Evolutionary conservation across 768 basidiomycete species (phyloP).

Genomic region (Harrya chromipes): DNA sequence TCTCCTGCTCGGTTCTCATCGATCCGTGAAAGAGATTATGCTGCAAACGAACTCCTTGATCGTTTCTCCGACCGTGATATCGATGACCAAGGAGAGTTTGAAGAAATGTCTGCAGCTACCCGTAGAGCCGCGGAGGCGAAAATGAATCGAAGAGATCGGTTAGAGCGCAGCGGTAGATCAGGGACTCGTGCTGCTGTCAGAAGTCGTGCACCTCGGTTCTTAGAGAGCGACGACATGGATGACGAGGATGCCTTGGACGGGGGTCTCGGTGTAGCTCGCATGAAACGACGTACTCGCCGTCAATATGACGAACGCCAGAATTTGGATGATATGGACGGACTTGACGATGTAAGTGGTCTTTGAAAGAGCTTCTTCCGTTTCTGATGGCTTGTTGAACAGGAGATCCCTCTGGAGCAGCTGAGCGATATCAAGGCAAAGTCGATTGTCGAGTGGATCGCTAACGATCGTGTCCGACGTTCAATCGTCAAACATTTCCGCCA

Average conservation of each 20-base stretch:
- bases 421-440: conserved; percentile 98
- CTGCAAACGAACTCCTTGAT: conserved; percentile 77
- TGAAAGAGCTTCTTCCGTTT: not conserved
- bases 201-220: conserved; percentile 81
- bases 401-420: conserved; percentile 92
- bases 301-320: conserved; percentile 94
- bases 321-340: conserved; percentile 85
- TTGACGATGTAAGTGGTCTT: conserved; percentile 67
- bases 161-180: conserved; percentile 60
- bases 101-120: conserved; percentile 61
- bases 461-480: conserved; percentile 84
- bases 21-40: conserved; percentile 67
- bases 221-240: conserved; percentile 79
- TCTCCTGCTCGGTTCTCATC: conserved; percentile 10
- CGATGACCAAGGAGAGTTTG: conserved; percentile 74
- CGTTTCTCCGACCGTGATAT: conserved; percentile 84
- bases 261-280: conserved; percentile 62
- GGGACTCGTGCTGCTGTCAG: conserved; percentile 76
- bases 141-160: conserved; percentile 86
- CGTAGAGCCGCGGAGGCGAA: conserved; percentile 81
- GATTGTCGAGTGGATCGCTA: conserved; percentile 96
- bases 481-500: conserved; percentile 92
- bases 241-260: conserved; percentile 71
- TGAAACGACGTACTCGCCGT: conserved; percentile 79
- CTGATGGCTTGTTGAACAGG: conserved; percentile 45